Evolutionary conservation across 805 yeast species (phyloP), one percentile per base, ranked within the genome.

Genomic region (Sugiyamaella valdiviana): DNA sequence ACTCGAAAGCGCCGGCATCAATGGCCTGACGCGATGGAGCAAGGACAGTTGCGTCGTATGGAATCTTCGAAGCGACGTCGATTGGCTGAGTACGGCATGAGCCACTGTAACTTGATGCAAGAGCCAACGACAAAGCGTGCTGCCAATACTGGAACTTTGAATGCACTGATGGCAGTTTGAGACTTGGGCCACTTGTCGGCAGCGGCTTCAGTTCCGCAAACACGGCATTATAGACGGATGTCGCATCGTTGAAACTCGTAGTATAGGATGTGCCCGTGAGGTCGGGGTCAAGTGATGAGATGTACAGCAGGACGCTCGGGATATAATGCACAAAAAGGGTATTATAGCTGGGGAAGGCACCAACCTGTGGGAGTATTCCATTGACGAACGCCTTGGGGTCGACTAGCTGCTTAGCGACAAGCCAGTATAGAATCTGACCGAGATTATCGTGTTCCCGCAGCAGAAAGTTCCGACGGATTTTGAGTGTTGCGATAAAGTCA

Each of bases 381-480:
- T 64, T 59, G 15, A 59, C 55, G 56, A 74, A 74, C 4, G 71
- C 63, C 0, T 66, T 62, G 6, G 64, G 66, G 36, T 63, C 54
- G 1, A 67, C 56, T 21, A 61, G 51, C 36, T 70, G 68, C 36
- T 68, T 68, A 2, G 69, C 67, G 6, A 75, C 68, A 39, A 78
- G 63, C 2, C 83, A 82, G 56, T 63, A 77, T 5, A 83, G 67
- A 1, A 86, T 70, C 61, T 81, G 85, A 39, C 90, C 82, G 47
- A 90, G 65, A 1, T 74, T 60, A 57, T 87, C 95, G 62, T 89
- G 93, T 57, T 82, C 82, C 44, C 70, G 71, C 45, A 79, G 74
- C 23, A 86, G 69, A 53, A 79, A 79, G 48, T 77, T 78, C 53
- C 88, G 77, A 59, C 84, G 76, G 57, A 76, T 81, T 35, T 71